These are phyloP conservation scores for Lithospermum erythrorhizon DNA, from an alignment of 257 asterid genomes.

Conservation along the genomic window DNA sequence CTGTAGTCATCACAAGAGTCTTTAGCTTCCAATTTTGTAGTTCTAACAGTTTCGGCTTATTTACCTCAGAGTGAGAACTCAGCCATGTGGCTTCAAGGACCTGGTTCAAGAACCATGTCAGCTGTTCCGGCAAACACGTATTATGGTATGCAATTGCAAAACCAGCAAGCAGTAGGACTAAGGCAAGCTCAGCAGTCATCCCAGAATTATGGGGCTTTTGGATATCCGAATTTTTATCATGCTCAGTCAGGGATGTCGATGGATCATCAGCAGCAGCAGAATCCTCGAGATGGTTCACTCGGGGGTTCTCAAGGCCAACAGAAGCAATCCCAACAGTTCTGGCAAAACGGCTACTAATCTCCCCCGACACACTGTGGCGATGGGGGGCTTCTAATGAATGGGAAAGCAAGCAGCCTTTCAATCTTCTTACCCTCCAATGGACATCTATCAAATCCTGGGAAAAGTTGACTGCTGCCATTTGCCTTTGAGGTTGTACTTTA, in stretches of 20 bases:
- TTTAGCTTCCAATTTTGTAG: neutral
- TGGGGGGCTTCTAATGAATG: neutral
- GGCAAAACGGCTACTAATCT: conserved; percentile 76
- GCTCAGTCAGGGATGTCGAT: conserved; percentile 54
- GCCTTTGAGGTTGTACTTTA: neutral
- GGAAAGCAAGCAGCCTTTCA: too few relatives aligned
- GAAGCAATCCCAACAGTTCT: conserved; percentile 63
- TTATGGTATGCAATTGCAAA: conserved; percentile 51
- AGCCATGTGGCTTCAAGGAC: conserved; percentile 73
- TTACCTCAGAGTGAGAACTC: conserved; percentile 55
- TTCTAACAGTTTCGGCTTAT: neutral
- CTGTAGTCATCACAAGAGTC: neutral
- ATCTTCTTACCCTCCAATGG: neutral
- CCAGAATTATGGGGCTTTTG: conserved; percentile 53
- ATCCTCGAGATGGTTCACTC: conserved; percentile 50
- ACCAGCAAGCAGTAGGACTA: conserved; percentile 54
- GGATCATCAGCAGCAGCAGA: conserved; percentile 59
- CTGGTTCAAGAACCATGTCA: conserved; percentile 58
- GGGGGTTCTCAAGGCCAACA: conserved; percentile 64
- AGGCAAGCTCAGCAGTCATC: conserved; percentile 84
- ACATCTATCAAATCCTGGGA: neutral
- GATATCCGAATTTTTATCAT: conserved; percentile 70
- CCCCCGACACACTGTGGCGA: too few relatives aligned
- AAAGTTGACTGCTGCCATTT: neutral
- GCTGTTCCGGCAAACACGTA: conserved; percentile 57